These are phyloP conservation scores for Rhododendron simsii DNA, from an alignment of 148 eudicot species.

Conservation along the genomic window DNA sequence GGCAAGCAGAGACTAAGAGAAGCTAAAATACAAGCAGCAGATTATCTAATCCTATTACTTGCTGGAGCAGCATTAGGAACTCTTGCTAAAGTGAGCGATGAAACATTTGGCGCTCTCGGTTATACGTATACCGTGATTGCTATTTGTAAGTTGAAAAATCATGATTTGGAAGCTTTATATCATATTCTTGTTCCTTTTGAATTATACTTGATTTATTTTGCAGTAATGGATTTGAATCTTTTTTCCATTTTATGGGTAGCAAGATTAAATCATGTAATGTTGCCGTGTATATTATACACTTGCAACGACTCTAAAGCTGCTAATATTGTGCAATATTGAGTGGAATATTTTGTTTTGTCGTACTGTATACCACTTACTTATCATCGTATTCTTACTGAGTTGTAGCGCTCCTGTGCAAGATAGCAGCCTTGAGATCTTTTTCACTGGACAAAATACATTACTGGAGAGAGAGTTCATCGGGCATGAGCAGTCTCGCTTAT, in stretches of 20 bases:
- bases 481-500: slow-evolving; percentile 88
- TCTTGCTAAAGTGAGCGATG: slow-evolving; percentile 74
- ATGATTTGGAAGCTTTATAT: background rate
- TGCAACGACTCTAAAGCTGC: background rate
- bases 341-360: background rate
- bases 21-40: slow-evolving; percentile 78
- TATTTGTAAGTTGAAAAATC: slow-evolving; percentile 60
- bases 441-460: slow-evolving; percentile 75
- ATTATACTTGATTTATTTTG: background rate
- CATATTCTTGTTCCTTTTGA: background rate
- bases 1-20: slow-evolving; percentile 87
- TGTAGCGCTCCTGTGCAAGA: slow-evolving; percentile 82
- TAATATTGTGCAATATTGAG: background rate
- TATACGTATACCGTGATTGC: slow-evolving; percentile 88
- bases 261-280: background rate
- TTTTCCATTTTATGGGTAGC: background rate
- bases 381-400: slow-evolving; percentile 8
- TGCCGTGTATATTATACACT: background rate
- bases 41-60: slow-evolving; percentile 77
- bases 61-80: slow-evolving; percentile 94
- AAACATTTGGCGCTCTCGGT: slow-evolving; percentile 76
- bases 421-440: slow-evolving; percentile 85
- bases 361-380: background rate
- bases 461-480: slow-evolving; percentile 82
- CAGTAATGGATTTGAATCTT: background rate